Conservation (phyloP, 2,329 filamentous ascomycete species). For the Aspergillus fumigatus region DNA sequence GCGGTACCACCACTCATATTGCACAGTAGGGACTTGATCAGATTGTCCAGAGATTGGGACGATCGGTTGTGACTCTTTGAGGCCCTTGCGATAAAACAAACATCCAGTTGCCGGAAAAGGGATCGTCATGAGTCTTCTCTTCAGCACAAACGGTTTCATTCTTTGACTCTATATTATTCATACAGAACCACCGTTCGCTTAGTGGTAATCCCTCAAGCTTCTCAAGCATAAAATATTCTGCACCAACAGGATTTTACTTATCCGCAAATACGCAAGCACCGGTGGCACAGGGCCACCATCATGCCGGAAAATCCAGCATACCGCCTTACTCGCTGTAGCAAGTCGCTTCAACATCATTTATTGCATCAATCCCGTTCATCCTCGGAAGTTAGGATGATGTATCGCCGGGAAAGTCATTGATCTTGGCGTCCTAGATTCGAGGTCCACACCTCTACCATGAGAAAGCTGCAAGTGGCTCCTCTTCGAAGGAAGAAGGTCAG, state of each 20-base stretch:
- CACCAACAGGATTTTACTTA: conserved; percentile 31
- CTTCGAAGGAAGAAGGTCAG: too few species aligned
- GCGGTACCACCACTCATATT: too few species aligned
- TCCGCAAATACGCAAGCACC: conserved; percentile 31
- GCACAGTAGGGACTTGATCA: too few species aligned
- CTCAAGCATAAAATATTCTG: conserved; percentile 39
- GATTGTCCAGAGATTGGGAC: too few species aligned
- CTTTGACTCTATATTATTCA: conserved; percentile 8
- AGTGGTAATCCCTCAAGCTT: conserved; percentile 27
- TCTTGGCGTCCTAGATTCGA: too few species aligned
- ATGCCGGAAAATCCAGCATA: neutral
- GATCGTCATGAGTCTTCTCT: conserved; percentile 19
- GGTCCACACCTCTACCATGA: too few species aligned
- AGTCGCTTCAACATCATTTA: neutral
- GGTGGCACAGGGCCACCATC: conserved; percentile 35
- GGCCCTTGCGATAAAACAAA: too few species aligned
- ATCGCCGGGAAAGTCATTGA: too few species aligned
- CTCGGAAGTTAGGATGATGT: too few species aligned
- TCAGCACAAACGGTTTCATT: conserved; percentile 20
- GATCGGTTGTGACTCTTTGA: too few species aligned
- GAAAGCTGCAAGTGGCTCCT: too few species aligned
- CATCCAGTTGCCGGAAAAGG: conserved; percentile 22
- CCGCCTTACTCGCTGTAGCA: neutral
- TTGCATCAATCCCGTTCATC: too few species aligned
- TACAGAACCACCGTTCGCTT: conserved; percentile 30